These are phyloP conservation scores for Tothia fuscella DNA, from an alignment of 2,329 filamentous ascomycete species.

Conservation along the genomic window DNA sequence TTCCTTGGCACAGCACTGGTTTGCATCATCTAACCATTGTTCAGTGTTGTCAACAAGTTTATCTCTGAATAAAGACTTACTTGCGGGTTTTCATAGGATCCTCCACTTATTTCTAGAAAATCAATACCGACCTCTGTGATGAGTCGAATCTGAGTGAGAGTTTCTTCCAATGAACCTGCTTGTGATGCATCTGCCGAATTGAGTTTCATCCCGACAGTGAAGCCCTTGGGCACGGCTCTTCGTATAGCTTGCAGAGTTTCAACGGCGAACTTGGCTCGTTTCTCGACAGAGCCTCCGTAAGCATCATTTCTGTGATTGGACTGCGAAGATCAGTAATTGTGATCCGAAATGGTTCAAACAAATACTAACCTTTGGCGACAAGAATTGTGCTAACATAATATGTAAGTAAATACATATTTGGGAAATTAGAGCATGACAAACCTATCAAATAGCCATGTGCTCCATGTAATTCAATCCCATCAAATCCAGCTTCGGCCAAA, in stretches of 20 bases:
- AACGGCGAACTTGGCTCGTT: constrained; percentile 43
- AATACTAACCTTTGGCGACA: constrained; percentile 2
- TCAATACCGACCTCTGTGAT: constrained; percentile 40
- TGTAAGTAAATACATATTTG: no score
- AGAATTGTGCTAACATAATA: constrained; percentile 4
- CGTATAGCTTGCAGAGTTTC: constrained; percentile 34
- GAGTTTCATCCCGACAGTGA: constrained; percentile 1
- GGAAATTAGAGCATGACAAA: no score
- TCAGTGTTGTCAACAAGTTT: background rate
- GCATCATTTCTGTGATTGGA: constrained; percentile 38
- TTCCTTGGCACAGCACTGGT: constrained; percentile 15
- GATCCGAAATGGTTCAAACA: no score
- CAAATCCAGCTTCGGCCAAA: constrained; percentile 43
- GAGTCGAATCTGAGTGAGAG: constrained; percentile 29
- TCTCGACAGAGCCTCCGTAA: constrained; percentile 40
- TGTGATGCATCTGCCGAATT: constrained; percentile 1
- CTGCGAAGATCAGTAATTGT: constrained; percentile 35
- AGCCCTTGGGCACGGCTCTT: constrained; percentile 17
- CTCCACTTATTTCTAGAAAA: constrained; percentile 48
- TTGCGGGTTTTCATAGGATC: constrained; percentile 39
- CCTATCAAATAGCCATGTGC: constrained; percentile 34
- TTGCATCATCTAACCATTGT: constrained; percentile 5
- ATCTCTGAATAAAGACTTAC: background rate
- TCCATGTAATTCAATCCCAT: constrained; percentile 39
- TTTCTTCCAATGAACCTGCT: background rate